Percentiles rank a stretch among this genome's conserved stretches.
phyloP scores from a whole-genome alignment of 2,329 filamentous ascomycete genomes.

The Ophiostoma australiae region DNA sequence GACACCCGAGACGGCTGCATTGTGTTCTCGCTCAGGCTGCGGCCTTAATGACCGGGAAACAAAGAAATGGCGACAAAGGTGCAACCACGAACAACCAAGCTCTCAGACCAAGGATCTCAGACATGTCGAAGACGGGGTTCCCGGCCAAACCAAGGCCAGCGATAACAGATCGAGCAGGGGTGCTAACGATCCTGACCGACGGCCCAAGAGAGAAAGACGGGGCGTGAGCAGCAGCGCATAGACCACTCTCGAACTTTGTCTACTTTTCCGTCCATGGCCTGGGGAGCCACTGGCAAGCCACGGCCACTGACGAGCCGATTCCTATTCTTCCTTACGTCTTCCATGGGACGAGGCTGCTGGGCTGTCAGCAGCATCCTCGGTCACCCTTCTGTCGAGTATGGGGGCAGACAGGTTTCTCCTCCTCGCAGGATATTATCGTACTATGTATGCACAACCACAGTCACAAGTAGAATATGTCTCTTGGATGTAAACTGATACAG shows the following conservation, averaged over 20 bases:
- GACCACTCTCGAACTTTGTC: neutral
- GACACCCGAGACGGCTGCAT: neutral
- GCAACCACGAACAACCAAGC: neutral
- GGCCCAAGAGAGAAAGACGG: conserved; percentile 8
- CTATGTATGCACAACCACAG: neutral
- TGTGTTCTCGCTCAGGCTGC: neutral
- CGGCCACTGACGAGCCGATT: neutral
- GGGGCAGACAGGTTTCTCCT: neutral
- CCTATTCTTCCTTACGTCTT: conserved; percentile 7
- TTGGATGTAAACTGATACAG: too few species aligned
- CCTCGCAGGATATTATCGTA: neutral
- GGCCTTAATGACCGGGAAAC: too few species aligned
- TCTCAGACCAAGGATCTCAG: neutral
- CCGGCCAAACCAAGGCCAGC: neutral
- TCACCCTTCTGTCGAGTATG: conserved; percentile 6
- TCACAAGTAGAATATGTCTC: neutral
- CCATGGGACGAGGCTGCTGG: neutral
- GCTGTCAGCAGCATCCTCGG: conserved; percentile 1
- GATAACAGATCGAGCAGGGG: neutral
- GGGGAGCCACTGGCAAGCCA: neutral
- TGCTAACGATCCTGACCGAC: neutral
- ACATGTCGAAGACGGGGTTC: neutral
- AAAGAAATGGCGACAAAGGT: neutral
- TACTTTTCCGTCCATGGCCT: neutral
- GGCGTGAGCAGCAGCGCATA: conserved; percentile 2